Base-by-base conservation (phyloP, 2,329 filamentous ascomycete genomes). In the Nemania bipapillata region DNA sequence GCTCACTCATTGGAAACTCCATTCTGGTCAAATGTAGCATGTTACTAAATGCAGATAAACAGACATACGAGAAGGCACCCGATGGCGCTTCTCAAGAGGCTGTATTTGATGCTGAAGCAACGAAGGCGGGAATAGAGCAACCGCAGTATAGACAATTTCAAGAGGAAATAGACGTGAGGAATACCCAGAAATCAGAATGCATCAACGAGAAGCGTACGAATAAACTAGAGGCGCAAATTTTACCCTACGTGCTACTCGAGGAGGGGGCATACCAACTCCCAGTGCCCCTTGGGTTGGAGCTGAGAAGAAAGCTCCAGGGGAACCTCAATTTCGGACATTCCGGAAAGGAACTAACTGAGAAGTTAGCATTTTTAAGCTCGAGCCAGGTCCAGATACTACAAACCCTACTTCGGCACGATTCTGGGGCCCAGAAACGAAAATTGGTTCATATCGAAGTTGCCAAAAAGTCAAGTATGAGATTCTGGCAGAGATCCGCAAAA, bases 181-280 rank as follows among this genome's bases (percentile, higher is more conserved):
- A 35, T 35, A 45, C 1, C 6, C 47, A 35, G 24, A 28, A 26
- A n/a, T 22, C 4, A 28, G 20, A n/a, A 6, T 6, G 28, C 11
- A 7, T 26, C 12, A 5, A 12, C 30, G 40, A 11, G 30, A 52
- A n/a, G 47, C 12, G 26, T n/a, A 6, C 8, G 37, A 30, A 15
- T n/a, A 20, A 12, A n/a, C n/a, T 30, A 5, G 20, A 24, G 15
- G 20, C 20, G 32, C 35, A 40, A 52, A 42, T n/a, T 28, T 22
- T 55, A 20, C 59, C 60, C 9, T 68, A 65, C 40, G 35, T 65
- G 22, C 52, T 68, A 24, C 22, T 42, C 12, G 47, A 59, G 24
- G 35, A 55, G 7, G 55, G 65, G 8, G 60, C 65, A 9, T 68
- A 64, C 35, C 54, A n/a, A 30, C 30, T 65, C 4, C 60, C 60